These are phyloP conservation scores for Phytophthora capsici DNA, from an alignment of 352 stramenopile genomes.

Conservation along the genomic window DNA sequence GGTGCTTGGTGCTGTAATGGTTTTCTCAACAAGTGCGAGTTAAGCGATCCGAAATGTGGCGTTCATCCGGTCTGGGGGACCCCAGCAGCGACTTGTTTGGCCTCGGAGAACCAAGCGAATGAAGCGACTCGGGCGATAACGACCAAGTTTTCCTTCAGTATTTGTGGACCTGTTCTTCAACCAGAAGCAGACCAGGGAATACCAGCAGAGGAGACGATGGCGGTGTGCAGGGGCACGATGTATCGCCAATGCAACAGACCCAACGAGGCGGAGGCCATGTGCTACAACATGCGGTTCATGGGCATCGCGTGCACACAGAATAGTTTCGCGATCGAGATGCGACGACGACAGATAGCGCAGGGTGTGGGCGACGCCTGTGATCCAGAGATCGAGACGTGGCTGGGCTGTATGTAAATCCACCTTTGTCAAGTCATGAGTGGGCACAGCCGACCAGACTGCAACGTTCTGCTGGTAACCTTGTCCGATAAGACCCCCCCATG, in stretches of 20 bases:
- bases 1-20: conserved; percentile 17
- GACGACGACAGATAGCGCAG: conserved; percentile 16
- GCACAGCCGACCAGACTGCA: no score
- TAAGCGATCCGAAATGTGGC: conserved; percentile 1
- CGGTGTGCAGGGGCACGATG: conserved; percentile 1
- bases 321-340: conserved; percentile 25
- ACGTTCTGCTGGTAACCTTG: no score
- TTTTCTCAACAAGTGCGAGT: conserved; percentile 9
- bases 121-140: neutral
- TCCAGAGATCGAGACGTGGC: conserved; percentile 20
- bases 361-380: conserved; percentile 13
- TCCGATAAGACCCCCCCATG: no score
- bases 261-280: conserved; percentile 18
- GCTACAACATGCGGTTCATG: conserved; percentile 34
- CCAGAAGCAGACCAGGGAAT: neutral
- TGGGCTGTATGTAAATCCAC: conserved; percentile 18
- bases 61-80: conserved; percentile 13
- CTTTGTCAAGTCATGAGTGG: no score
- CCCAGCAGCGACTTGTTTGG: conserved; percentile 1
- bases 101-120: neutral
- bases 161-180: neutral
- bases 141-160: neutral
- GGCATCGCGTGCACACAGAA: conserved; percentile 22
- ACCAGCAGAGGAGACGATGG: conserved; percentile 6
- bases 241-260: conserved; percentile 12